A percentile compares a stretch with the other conserved stretches of the same genome.
phyloP scores from a whole-genome alignment of 176 grass and related monocot genomes.

The Musa troglodytarum region DNA sequence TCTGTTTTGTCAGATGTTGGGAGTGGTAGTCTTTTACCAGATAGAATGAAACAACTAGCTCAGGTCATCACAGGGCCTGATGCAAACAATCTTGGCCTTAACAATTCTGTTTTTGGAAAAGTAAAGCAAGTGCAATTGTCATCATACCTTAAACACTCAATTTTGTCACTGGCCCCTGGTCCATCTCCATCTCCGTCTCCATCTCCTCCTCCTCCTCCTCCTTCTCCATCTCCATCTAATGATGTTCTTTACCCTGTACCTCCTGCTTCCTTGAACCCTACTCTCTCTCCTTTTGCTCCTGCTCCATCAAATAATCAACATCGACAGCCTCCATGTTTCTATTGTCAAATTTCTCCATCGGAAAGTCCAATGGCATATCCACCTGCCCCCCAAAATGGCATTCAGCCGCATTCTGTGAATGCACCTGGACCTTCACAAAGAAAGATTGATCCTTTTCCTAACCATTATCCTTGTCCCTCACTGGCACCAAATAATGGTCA shows the following conservation, averaged over 20 bases:
- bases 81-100: slow-evolving; percentile 59
- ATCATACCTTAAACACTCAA: slow-evolving; percentile 45
- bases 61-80: slow-evolving; percentile 46
- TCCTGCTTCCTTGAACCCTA: too few relatives aligned
- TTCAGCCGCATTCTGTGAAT: slow-evolving; percentile 15
- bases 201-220: slow-evolving; percentile 16
- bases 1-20: slow-evolving; percentile 49
- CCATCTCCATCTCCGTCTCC: slow-evolving; percentile 30
- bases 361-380: slow-evolving; percentile 31
- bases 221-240: slow-evolving; percentile 5
- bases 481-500: slow-evolving; percentile 25
- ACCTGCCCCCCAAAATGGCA: slow-evolving; percentile 29
- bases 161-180: slow-evolving; percentile 43
- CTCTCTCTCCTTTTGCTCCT: background rate
- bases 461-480: slow-evolving; percentile 19
- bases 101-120: slow-evolving; percentile 78
- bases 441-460: slow-evolving; percentile 14
- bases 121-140: slow-evolving; percentile 72
- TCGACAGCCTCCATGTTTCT: background rate
- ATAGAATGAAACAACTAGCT: slow-evolving; percentile 75
- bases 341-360: slow-evolving; percentile 20
- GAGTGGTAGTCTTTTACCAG: slow-evolving; percentile 43
- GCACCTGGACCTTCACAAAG: slow-evolving; percentile 11
- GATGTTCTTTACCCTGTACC: too few relatives aligned
- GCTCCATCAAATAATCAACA: background rate